Evolutionary conservation across 345 rosid species (phyloP), one percentile per base, ranked within the genome.

Genomic region (Murraya paniculata): DNA sequence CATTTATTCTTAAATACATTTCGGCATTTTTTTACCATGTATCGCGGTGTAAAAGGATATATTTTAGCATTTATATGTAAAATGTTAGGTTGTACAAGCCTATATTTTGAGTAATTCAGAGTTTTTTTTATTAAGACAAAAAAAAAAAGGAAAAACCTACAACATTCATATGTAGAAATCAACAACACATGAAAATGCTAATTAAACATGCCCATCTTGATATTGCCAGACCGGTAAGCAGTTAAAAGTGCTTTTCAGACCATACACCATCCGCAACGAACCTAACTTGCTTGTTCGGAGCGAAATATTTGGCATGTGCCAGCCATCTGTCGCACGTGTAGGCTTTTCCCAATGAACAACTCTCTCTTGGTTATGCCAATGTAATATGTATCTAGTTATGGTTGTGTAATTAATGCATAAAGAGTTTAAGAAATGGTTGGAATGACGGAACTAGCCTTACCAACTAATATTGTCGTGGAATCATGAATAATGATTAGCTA

Each of bases 241-340:
- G 92, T 87, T 90, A 77, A 71, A 75, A 60, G 93, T 85, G 87
- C 81, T 89, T 88, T 86, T 90, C 94, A 86, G 59, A 74, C 81
- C 77, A 70, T 66, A 60, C 80, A 76, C 70, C 80, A 78, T 71
- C 75, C 24, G 18, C 30, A 78, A 57, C 56, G 62, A 75, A 80
- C 86, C 88, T 86, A 84, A 84, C 80, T 72, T 45, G 50, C 4
- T 58, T 56, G 55, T 86, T 61, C 58, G 41, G 59, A 85, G 61
- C 82, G 69, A 50, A 65, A 39, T 72, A 39, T 11, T n/a, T 36
- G 24, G 71, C 86, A 81, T 77, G 88, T 85, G 90, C 82, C 78
- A 57, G 6, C 66, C 56, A n/a, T 62, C 71, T 9, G 48, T 71
- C 74, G 77, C 62, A 64, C 84, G 71, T 78, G 76, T 50, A 2